A percentile compares a stretch with the other conserved stretches of the same genome.
Evolutionary conservation across 202 grass and related monocot species (phyloP).

Genomic region (Carex arenaria): DNA sequence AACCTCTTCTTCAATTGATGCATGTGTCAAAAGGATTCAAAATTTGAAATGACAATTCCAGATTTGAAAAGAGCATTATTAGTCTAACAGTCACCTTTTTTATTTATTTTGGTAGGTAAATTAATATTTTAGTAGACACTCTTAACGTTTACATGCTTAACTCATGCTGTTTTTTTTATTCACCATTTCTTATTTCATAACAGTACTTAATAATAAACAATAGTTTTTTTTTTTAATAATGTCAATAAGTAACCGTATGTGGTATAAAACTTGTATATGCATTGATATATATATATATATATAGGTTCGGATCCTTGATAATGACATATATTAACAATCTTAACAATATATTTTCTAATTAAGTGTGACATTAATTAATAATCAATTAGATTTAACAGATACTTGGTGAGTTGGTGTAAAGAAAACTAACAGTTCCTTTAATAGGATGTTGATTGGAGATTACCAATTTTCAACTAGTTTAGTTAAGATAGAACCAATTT

Average conservation of each 20-base stretch:
- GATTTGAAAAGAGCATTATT: not conserved
- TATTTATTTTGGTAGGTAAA: not conserved
- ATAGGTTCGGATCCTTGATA: too few species aligned
- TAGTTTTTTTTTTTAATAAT: not conserved
- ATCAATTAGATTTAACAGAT: not conserved
- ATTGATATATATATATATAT: not conserved
- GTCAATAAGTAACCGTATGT: not conserved
- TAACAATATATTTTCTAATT: not conserved
- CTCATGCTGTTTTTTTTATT: not conserved
- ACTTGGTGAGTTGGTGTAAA: not conserved
- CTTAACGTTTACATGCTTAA: not conserved
- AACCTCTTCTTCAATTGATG: not conserved
- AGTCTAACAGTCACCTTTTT: not conserved
- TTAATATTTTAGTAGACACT: not conserved
- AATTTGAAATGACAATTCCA: slow-evolving; percentile 2
- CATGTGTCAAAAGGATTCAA: not conserved
- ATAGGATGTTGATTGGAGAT: not conserved
- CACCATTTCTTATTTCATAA: too few species aligned
- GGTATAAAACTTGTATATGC: not conserved
- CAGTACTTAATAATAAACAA: not conserved
- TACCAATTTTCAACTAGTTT: too few species aligned
- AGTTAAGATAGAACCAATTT: too few species aligned
- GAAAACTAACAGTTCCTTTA: not conserved
- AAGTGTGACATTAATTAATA: not conserved
- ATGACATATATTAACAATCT: not conserved